These are phyloP conservation scores for Euptelea pleiosperma DNA, from an alignment of 164 flowering plant species.

Conservation along the genomic window DNA sequence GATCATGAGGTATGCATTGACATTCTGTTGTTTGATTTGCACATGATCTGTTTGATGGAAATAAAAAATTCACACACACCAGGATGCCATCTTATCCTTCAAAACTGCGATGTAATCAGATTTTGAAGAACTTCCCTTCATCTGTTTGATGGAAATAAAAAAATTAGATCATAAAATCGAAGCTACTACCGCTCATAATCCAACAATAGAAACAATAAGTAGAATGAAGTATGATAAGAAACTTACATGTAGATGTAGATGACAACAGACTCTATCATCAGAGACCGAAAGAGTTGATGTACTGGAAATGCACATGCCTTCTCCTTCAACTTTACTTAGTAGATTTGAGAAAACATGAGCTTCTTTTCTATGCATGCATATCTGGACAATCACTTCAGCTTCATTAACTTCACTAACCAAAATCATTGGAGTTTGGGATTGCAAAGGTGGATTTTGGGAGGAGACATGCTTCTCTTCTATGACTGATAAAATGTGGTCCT, in stretches of 20 bases:
- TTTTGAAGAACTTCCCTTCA: not conserved
- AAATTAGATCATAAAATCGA: not conserved
- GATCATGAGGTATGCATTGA: too few relatives aligned
- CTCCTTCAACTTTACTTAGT: constrained; percentile 16
- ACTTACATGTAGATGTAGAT: constrained; percentile 29
- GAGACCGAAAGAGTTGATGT: constrained; percentile 20
- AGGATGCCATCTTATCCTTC: constrained; percentile 13
- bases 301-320: constrained; percentile 19
- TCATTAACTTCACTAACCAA: constrained; percentile 21
- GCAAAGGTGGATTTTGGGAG: not conserved
- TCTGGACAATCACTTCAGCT: constrained; percentile 29
- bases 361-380: constrained; percentile 16
- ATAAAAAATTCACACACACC: too few relatives aligned
- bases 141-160: constrained; percentile 7
- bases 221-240: not conserved
- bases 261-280: constrained; percentile 25
- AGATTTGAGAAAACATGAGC: constrained; percentile 11
- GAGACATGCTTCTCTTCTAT: not conserved
- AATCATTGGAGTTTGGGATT: constrained; percentile 10
- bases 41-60: too few relatives aligned
- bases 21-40: too few relatives aligned
- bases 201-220: not conserved
- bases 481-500: constrained; percentile 11
- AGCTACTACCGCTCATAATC: too few relatives aligned
- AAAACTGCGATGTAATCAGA: constrained; percentile 1